Evolutionary conservation across 768 basidiomycete genomes (phyloP).

Genomic region (Sutorius australiensis): DNA sequence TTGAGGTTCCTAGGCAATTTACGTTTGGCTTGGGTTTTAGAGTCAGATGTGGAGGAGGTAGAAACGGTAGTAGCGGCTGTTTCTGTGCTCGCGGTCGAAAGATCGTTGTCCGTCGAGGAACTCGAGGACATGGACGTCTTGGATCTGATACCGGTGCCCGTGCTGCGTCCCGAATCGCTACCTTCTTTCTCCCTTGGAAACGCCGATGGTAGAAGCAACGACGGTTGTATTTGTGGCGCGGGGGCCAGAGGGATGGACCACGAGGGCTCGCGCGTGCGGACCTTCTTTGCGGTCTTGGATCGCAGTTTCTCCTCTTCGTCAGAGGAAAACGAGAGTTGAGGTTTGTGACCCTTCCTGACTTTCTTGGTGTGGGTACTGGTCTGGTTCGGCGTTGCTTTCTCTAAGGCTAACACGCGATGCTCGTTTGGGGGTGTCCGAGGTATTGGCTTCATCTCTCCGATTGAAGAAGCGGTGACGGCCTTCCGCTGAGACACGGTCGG

Average conservation of each 20-base stretch:
- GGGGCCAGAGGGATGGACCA: slow-evolving; percentile 29
- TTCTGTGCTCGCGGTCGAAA: slow-evolving; percentile 31
- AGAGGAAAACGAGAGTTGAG: slow-evolving; percentile 54
- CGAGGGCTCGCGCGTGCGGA: slow-evolving; percentile 37
- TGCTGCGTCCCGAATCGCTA: slow-evolving; percentile 18
- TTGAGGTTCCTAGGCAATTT: slow-evolving; percentile 20
- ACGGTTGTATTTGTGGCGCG: slow-evolving; percentile 17
- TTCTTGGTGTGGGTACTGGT: slow-evolving; percentile 17
- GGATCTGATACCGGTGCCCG: slow-evolving; percentile 16
- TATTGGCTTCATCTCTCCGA: slow-evolving; percentile 5
- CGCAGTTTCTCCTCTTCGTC: slow-evolving; percentile 75
- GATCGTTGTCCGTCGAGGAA: slow-evolving; percentile 32
- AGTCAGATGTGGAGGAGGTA: slow-evolving; percentile 14
- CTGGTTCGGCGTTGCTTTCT: slow-evolving; percentile 21
- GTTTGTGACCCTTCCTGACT: slow-evolving; percentile 33
- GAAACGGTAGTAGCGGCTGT: slow-evolving; percentile 30
- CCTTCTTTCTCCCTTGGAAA: slow-evolving; percentile 11
- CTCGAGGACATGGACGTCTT: slow-evolving; percentile 27
- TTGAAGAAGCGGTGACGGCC: background rate
- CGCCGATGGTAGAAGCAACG: slow-evolving; percentile 22
- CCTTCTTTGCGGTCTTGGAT: slow-evolving; percentile 59
- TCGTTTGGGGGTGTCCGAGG: slow-evolving; percentile 29
- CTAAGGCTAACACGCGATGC: background rate
- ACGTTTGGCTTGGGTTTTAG: slow-evolving; percentile 17
- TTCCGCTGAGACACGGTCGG: slow-evolving; percentile 3